Base-by-base conservation (phyloP, 2,329 filamentous ascomycete genomes). In the Botryotinia globosa region DNA sequence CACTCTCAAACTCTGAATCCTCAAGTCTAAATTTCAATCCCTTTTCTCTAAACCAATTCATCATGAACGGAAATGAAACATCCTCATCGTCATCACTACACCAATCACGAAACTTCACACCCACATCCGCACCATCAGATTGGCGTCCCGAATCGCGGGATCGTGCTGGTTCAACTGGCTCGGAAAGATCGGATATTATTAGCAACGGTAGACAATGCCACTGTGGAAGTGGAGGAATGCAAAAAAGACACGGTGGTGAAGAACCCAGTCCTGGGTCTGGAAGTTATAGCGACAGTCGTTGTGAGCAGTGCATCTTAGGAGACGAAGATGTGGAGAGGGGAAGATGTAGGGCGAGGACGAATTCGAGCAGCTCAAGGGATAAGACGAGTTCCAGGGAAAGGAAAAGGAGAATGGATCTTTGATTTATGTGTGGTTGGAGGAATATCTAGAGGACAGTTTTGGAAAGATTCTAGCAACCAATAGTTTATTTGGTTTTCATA, bases 291-390 rank as follows among this genome's bases (percentile, higher is more conserved):
- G n/a, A 29, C 25, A 10, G n/a, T 32, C 37, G n/a, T 10, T 56
- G 65, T 16, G 48, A 68, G 48, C 65, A 44, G 48, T 42, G 65
- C 9, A 68, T 56, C 6, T 9, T 44, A 9, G 29, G 37, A 44
- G 48, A 58, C 14, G 65, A 68, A 10, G 65, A n/a, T 2, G 37
- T 58, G 25, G 65, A 68, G 45, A 68, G 65, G 37, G 65, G 65
- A 44, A 42, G 65, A 68, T 56, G 65, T 44, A 68, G 65, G 65
- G 44, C 65, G 48, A 56, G 65, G 48, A 68, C 65, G 18, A 68
- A 68, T 58, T 68, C 48, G 22, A 68, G 65, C 25, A 56, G 18
- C 54, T 68, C 65, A 22, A 56, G 65, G 37, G 48, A 68, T 25
- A 68, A 68, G 18, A 44, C 48, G 37, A 68, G 65, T 42, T 56